Evolutionary conservation across 2,329 filamentous ascomycete genomes (phyloP), one percentile per base, ranked within the genome.

Genomic region (Dendryphion nanum): DNA sequence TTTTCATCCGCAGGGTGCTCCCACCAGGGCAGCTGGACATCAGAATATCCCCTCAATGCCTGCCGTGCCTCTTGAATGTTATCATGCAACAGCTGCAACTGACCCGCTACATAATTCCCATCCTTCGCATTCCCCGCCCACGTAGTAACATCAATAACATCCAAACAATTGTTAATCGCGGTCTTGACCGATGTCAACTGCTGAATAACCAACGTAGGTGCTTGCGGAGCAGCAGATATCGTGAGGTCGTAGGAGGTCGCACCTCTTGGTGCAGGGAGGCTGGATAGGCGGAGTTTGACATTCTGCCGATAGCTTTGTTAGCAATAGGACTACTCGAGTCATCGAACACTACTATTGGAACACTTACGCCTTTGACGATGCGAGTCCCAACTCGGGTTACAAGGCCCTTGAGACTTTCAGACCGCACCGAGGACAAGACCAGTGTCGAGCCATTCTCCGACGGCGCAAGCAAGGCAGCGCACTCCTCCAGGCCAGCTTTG

Each of bases 371-470:
- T 64, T 95, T 95, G 47, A 95, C 85, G 47, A 98, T 85, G 35
- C 85, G 82, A n/a, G 88, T 88, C 26, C 93, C 93, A 23, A 95
- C 81, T 37, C 93, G 81, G 1, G 91, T 97, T 43, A 97, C 81
- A 54, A 89, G 87, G 14, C 93, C 93, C 66, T 98, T 98, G 46
- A 97, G 82, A 50, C 79, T 82, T 70, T 98, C 93, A 38, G 88
- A 91, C 39, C 90, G 81, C 39, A 85, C 78, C 12, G 90, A 94
- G 45, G 86, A 93, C 50, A 98, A 77, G 19, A 93, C 90, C 18
- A 98, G 79, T 1, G 91, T 98, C 53, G 84, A 90, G 6, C 89
- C 89, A 1, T 85, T 83, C 59, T 95, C 89, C 47, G 84, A 78
- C 2, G 91, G 89, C 6, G 89, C 85, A 19, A 98, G 81, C 17